A percentile compares a stretch with the other conserved stretches of the same genome.
These are phyloP conservation scores for Megacollybia marginata DNA, from an alignment of 768 basidiomycete species.

Conservation along the genomic window DNA sequence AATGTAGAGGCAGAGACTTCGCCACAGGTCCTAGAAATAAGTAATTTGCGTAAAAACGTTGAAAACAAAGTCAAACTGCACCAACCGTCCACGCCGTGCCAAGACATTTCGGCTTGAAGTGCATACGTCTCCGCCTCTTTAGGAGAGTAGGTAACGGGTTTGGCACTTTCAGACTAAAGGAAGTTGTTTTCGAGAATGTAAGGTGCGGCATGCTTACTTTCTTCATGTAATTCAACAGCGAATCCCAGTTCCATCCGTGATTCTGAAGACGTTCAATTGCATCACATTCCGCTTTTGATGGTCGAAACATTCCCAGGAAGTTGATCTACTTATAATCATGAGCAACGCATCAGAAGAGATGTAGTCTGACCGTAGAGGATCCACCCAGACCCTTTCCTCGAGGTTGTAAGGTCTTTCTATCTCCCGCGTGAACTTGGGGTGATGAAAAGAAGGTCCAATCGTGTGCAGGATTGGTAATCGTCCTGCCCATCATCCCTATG, in stretches of 20 bases:
- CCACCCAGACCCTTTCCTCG: constrained; percentile 23
- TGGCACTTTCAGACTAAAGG: not conserved
- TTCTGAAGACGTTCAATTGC: not conserved
- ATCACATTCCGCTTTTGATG: constrained; percentile 8
- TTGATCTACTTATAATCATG: not conserved
- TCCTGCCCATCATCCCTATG: constrained; percentile 1
- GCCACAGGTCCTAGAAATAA: too few relatives aligned
- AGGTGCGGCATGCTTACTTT: not conserved
- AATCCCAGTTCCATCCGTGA: constrained; percentile 4
- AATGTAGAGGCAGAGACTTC: too few relatives aligned
- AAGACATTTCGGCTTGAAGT: constrained; percentile 16
- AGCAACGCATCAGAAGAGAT: not conserved
- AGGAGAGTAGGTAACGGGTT: not conserved
- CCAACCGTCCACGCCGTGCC: constrained; percentile 17
- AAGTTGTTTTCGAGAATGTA: not conserved
- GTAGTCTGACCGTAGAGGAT: constrained; percentile 10
- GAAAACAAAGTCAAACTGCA: constrained; percentile 22
- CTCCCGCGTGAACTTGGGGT: constrained; percentile 15
- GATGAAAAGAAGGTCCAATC: constrained; percentile 20
- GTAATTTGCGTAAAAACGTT: too few relatives aligned
- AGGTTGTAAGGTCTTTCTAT: constrained; percentile 9
- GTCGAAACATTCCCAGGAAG: not conserved
- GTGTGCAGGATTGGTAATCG: constrained; percentile 5
- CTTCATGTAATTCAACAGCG: constrained; percentile 1
- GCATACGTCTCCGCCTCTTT: not conserved